Evolutionary conservation across 257 asterid species (phyloP), one percentile per base, ranked within the genome.

Genomic region (Solanum piurae): DNA sequence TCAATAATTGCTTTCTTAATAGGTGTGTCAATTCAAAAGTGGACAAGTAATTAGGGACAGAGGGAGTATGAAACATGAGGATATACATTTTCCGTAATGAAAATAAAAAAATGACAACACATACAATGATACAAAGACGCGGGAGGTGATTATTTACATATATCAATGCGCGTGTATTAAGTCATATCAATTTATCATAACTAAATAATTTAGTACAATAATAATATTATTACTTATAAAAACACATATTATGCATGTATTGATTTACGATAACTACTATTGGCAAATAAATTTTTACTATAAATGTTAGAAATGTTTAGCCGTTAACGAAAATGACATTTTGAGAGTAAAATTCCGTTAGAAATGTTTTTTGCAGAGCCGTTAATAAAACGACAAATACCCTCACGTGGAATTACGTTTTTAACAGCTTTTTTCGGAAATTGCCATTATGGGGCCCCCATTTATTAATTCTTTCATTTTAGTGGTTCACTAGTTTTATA

Each of bases 321-420:
- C 84, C 60, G 84, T 76, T 23, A 40, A 76, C 5, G 86, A 82
- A 82, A 82, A 5, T 46, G 86, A 82, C 86, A 1, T 16, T 82
- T 55, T 82, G 4, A 29, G 69, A 3, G 44, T 49, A 82, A 80
- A 49, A 82, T 49, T 20, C 86, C 86, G 86, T 82, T 29, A 82
- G 86, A 82, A 84, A 66, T 87, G 84, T 76, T 83, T 55, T 36
- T 40, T 12, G 77, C 75, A 88, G 90, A 92, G 94, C 92, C 94
- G 94, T 93, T 92, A 69, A 86, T 89, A 80, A 90, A 87, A 46
- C 76, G 94, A 92, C 94, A 92, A 88, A 34, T 34, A 11, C 20
- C 21, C 23, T 34, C 88, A 76, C 68, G 64, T 87, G 88, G 52
- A n/a, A 42, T 37, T 44, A 77, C 62, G 4, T n/a, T 77, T 25